Evolutionary conservation across 2,329 filamentous ascomycete genomes (phyloP), one percentile per base, ranked within the genome.

Genomic region (Shiraia sp.): DNA sequence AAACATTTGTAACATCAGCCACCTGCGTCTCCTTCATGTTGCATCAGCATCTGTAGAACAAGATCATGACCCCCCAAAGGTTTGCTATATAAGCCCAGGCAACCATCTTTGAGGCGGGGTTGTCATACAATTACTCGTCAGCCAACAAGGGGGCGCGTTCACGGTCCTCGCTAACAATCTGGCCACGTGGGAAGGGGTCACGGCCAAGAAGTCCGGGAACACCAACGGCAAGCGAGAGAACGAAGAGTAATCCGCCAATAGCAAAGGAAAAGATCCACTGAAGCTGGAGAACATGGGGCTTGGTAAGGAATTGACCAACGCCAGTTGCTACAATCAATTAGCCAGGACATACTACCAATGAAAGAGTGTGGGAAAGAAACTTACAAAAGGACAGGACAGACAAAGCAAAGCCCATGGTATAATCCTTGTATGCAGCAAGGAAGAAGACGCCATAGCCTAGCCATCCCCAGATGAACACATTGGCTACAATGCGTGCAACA

Each of bases 201-300:
- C 77, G 75, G 44, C 85, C 85, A 10, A 82, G 76, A 61, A 83
- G 38, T 15, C 79, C 79, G 0, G 86, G 86, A 24, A 87, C 69
- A 2, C 81, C 85, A 37, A 90, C 75, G 12, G 79, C 69, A 2
- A 88, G 59, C 1, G 87, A 89, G 13, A 81, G 71, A 14, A 90
- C 67, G 65, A 93, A 86, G 38, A 95, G 79, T 17, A 88, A 65
- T 1, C 77, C 81, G 78, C 92, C 90, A 66, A 95, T 90, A 49
- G 83, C 76, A 62, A 95, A 93, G 24, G 90, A 87, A 66, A 95
- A 95, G 70, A 95, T 92, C 90, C 90, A 95, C 73, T 96, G 90
- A 51, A 95, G 76, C 6, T 88, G 87, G 53, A 95, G 77, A 50
- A 86, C 69, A 64, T 93, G 79, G 45, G 85, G 70, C 65, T 90